Evolutionary conservation across 1,139 yeast genomes (phyloP).

Genomic region (Debaryomyces sp.): DNA sequence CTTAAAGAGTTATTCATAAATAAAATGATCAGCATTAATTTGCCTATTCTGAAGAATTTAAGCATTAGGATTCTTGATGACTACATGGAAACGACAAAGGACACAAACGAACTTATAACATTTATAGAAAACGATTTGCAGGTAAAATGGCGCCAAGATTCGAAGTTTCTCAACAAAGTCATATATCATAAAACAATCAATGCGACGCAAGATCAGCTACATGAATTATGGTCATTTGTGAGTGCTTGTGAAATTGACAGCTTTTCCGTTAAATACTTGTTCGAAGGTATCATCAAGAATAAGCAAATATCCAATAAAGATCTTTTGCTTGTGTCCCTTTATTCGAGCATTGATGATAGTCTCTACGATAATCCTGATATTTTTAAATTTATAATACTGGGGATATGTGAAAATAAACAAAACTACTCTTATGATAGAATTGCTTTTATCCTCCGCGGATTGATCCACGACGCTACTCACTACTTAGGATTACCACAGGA

Average conservation of each 20-base stretch:
- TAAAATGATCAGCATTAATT: conserved; percentile 30
- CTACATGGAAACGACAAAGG: conserved; percentile 31
- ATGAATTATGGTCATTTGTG: conserved; percentile 14
- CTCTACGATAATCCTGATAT: conserved; percentile 15
- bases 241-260: conserved; percentile 12
- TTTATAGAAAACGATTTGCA: conserved; percentile 41
- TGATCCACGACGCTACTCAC: conserved; percentile 27
- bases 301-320: conserved; percentile 11
- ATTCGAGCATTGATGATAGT: conserved; percentile 14
- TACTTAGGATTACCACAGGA: conserved; percentile 28
- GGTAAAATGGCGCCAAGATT: conserved; percentile 33
- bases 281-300: conserved; percentile 16
- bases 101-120: conserved; percentile 27
- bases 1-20: conserved; percentile 41
- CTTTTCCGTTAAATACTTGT: conserved; percentile 18
- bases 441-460: conserved; percentile 25
- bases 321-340: conserved; percentile 20
- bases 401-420: conserved; percentile 13
- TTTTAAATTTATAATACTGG: conserved; percentile 13
- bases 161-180: conserved; percentile 34
- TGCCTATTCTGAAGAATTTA: conserved; percentile 39
- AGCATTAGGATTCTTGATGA: conserved; percentile 39
- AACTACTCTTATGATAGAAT: conserved; percentile 11
- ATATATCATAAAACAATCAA: conserved; percentile 22
- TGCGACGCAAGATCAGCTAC: conserved; percentile 16